phyloP scores from a whole-genome alignment of 768 basidiomycete species.

The Suillus discolor region DNA sequence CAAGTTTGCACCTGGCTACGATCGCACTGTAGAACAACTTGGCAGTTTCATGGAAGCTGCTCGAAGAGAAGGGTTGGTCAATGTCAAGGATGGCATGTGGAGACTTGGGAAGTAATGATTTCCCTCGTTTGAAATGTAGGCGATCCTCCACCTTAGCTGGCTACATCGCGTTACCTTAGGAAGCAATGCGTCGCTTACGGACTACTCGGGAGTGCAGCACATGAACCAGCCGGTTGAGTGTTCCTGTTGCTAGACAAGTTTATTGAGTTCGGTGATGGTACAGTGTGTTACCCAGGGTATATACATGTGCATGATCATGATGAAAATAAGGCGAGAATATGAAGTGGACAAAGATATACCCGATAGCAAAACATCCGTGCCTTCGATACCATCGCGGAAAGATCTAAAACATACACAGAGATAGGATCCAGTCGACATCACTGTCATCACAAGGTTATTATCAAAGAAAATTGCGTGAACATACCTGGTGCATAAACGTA shows the following conservation, averaged over 20 bases:
- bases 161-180: too few relatives aligned
- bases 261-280: neutral
- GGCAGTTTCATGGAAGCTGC: slow-evolving; percentile 80
- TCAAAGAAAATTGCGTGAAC: neutral
- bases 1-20: slow-evolving; percentile 80
- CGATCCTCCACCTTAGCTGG: too few relatives aligned
- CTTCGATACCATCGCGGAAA: neutral
- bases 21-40: slow-evolving; percentile 79
- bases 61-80: slow-evolving; percentile 73
- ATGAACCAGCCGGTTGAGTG: neutral
- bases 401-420: neutral
- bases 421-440: neutral
- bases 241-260: slow-evolving; percentile 3
- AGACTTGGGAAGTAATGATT: slow-evolving; percentile 37
- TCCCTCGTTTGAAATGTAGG: neutral
- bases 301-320: slow-evolving; percentile 1
- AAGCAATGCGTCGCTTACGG: too few relatives aligned
- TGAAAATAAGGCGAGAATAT: neutral
- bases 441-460: neutral
- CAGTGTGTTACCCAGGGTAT: neutral
- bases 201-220: neutral
- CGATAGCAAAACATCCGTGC: neutral
- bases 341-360: neutral
- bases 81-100: slow-evolving; percentile 73
- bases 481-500: neutral